Evolutionary conservation across 1,284 basidiomycete species (phyloP).

Genomic region (Phaffia rhodozyma): DNA sequence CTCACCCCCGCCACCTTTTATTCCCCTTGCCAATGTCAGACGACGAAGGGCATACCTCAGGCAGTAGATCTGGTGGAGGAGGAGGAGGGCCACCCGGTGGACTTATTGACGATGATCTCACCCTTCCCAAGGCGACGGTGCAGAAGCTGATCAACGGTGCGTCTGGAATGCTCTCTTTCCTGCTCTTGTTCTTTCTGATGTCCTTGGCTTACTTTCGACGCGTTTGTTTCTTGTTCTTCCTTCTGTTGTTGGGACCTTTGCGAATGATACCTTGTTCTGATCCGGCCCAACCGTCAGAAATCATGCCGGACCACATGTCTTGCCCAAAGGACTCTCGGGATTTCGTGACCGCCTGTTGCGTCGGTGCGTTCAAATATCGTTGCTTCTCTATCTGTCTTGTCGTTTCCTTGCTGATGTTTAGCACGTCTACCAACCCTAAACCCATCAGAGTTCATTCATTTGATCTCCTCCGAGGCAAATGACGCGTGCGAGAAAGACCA

Average conservation of each 20-base stretch:
- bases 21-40: no score
- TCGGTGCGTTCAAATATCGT: constrained; percentile 50
- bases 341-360: constrained; percentile 93
- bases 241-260: background rate
- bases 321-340: constrained; percentile 95
- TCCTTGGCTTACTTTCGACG: background rate
- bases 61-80: constrained; percentile 26
- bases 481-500: constrained; percentile 95
- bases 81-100: constrained; percentile 26
- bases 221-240: no score
- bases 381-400: background rate
- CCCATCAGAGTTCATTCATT: constrained; percentile 87
- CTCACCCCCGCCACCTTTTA: no score
- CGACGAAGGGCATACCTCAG: no score
- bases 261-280: background rate
- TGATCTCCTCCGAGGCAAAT: constrained; percentile 95
- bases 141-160: constrained; percentile 89
- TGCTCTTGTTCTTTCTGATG: background rate
- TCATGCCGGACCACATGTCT: constrained; percentile 75
- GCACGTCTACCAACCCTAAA: background rate
- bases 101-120: constrained; percentile 74
- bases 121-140: constrained; percentile 91
- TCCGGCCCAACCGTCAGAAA: constrained; percentile 45
- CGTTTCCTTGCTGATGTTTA: background rate
- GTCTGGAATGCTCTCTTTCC: background rate